A percentile compares a stretch with the other conserved stretches of the same genome.
phyloP scores from a whole-genome alignment of 768 basidiomycete genomes.

The Kwoniella shandongensis region DNA sequence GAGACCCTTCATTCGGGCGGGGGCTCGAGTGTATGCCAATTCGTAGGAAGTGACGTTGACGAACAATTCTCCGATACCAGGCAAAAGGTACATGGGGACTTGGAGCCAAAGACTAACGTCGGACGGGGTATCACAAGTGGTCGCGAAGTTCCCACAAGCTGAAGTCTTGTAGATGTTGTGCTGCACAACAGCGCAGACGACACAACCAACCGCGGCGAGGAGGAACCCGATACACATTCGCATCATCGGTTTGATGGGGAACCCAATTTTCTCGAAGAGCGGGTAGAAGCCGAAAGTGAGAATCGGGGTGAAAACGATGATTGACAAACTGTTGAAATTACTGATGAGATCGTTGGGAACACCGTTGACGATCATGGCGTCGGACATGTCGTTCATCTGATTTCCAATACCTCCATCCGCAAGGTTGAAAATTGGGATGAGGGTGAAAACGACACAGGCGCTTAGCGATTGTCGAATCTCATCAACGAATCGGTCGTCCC shows the following conservation, averaged over 20 bases:
- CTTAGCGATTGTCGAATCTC: constrained; percentile 45
- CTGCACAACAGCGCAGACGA: constrained; percentile 50
- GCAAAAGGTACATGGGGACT: constrained; percentile 44
- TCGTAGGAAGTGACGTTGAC: constrained; percentile 52
- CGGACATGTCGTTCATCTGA: constrained; percentile 43
- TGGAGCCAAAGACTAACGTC: constrained; percentile 45
- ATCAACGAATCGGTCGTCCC: constrained; percentile 53
- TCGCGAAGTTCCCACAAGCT: constrained; percentile 49
- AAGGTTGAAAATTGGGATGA: constrained; percentile 50
- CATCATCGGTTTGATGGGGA: constrained; percentile 25
- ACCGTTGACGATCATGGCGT: constrained; percentile 45
- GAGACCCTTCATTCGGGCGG: constrained; percentile 50
- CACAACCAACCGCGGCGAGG: constrained; percentile 26
- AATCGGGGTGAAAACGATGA: constrained; percentile 44
- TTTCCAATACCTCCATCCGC: constrained; percentile 48
- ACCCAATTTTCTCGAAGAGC: constrained; percentile 31
- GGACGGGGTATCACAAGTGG: constrained; percentile 33
- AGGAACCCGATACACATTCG: constrained; percentile 33
- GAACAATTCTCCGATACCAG: constrained; percentile 51
- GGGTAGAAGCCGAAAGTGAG: constrained; percentile 50
- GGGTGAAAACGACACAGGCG: constrained; percentile 48
- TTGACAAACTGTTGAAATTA: constrained; percentile 50
- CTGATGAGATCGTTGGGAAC: constrained; percentile 48
- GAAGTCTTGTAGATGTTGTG: constrained; percentile 48
- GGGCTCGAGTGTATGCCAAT: constrained; percentile 51